Percentiles rank a stretch among this genome's conserved stretches.
Conservation (phyloP, 176 grass and related monocot species). For the Urochloa ruziziensis region DNA sequence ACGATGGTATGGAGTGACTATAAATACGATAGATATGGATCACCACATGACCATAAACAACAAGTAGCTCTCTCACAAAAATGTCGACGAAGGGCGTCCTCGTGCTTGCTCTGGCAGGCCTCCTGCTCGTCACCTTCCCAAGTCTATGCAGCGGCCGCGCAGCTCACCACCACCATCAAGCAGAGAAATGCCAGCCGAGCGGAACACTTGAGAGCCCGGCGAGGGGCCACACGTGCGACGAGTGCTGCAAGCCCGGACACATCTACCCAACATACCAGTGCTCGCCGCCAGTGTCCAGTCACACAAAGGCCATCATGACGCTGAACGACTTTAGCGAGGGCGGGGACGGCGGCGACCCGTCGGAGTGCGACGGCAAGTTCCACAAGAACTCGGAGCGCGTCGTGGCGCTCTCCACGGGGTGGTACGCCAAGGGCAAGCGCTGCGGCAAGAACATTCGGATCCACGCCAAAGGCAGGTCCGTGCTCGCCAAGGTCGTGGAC, state of each 20-base stretch:
- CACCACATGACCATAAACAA: neutral
- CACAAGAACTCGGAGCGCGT: slow-evolving; percentile 37
- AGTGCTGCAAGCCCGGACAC: slow-evolving; percentile 53
- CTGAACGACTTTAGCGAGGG: slow-evolving; percentile 39
- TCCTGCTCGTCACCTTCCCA: slow-evolving; percentile 16
- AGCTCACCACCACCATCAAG: neutral
- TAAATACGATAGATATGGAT: neutral
- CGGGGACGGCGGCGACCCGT: slow-evolving; percentile 34
- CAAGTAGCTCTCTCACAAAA: neutral
- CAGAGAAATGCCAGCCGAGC: slow-evolving; percentile 14
- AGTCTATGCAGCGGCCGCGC: neutral
- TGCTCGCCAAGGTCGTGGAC: slow-evolving; percentile 59
- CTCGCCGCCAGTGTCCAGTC: slow-evolving; percentile 38
- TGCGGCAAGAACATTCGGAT: slow-evolving; percentile 42
- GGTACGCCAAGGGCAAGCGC: slow-evolving; percentile 34
- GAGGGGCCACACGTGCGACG: slow-evolving; percentile 36
- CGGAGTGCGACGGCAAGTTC: slow-evolving; percentile 42
- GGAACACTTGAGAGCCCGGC: no score
- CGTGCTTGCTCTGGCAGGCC: slow-evolving; percentile 15
- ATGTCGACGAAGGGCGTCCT: neutral
- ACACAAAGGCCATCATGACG: slow-evolving; percentile 36
- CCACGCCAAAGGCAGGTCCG: slow-evolving; percentile 35
- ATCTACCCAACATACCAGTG: slow-evolving; percentile 51
- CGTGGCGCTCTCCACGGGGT: slow-evolving; percentile 57
- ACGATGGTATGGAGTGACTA: no score